Base-by-base conservation (phyloP, 2,329 filamentous ascomycete genomes). In the Sporothrix pseudoabietina region DNA sequence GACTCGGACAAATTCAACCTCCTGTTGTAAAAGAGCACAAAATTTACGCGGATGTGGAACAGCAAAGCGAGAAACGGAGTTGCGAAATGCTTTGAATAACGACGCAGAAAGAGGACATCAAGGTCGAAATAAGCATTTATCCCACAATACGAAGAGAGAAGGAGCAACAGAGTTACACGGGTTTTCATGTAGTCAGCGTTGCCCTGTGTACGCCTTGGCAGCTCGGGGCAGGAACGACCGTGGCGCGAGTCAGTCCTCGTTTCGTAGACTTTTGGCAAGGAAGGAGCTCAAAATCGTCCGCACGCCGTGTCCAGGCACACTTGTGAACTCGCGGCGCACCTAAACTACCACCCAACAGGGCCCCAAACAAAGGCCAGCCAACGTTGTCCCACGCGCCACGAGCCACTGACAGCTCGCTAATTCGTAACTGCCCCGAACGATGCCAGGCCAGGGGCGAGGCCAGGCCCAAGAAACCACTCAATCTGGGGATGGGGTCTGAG, bases 341-440 rank as follows among this genome's bases (percentile, higher is more conserved):
- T 47, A 22, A 10, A 30, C 39, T 66, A 12, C 30, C 35, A 22
- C 61, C 61, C 16, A 47, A 19, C 14, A 49, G 14, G 19, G 44
- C 44, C 44, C 44, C 44, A 49, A 49, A 49, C 44, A 49, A 49
- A 5, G 44, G 9, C 41, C 9, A 55, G 22, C 22, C 22, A 30
- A 55, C 26, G 39, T 30, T 26, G 47, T 69, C 47, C 66, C 16
- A 69, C 49, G 9, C 66, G 30, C 66, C 47, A 69, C 49, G 41
- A 16, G 44, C 65, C 65, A 69, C 26, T 47, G 63, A 49, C 63
- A 14, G 63, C 41, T 68, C 22, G 41, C 41, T 52, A 52, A 39
- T 14, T 69, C 44, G 47, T 22, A 69, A 69, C 22, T 26, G 22
- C 39, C 39, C 39, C 39, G 26, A 35, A 44, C 61, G 39, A 47